These are phyloP conservation scores for Dioscorea alata DNA, from an alignment of 106 monocot genomes.

Conservation along the genomic window DNA sequence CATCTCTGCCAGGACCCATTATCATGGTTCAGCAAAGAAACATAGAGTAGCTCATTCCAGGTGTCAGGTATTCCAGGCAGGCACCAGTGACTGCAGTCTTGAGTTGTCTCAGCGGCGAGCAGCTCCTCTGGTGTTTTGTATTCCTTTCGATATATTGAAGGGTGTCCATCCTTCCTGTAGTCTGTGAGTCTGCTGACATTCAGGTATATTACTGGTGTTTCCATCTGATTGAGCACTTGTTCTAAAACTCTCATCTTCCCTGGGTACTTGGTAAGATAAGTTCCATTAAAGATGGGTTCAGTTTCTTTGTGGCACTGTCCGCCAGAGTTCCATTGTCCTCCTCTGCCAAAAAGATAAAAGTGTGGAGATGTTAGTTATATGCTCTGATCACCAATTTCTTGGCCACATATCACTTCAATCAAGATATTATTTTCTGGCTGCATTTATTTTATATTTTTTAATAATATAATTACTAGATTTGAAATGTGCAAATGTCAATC, in stretches of 20 bases:
- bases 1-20: slow-evolving; percentile 28
- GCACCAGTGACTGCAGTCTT: slow-evolving; percentile 99
- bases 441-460: too few species aligned
- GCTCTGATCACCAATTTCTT: too few species aligned
- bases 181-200: slow-evolving; percentile 82
- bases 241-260: slow-evolving; percentile 62
- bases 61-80: slow-evolving; percentile 87
- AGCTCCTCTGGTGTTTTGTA: slow-evolving; percentile 36
- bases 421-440: too few species aligned
- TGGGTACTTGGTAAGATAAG: slow-evolving; percentile 58
- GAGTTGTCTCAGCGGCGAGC: slow-evolving; percentile 44
- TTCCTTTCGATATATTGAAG: slow-evolving; percentile 66
- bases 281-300: slow-evolving; percentile 69
- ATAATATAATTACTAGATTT: too few species aligned
- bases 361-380: background rate
- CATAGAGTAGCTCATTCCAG: slow-evolving; percentile 88
- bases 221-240: slow-evolving; percentile 42
- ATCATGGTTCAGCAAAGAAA: slow-evolving; percentile 36
- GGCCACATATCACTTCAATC: too few species aligned
- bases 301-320: slow-evolving; percentile 85
- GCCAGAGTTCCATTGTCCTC: slow-evolving; percentile 92
- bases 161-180: slow-evolving; percentile 84
- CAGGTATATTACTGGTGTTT: slow-evolving; percentile 71
- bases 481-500: too few species aligned
- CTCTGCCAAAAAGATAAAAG: slow-evolving; percentile 29